Evolutionary conservation across 345 rosid genomes (phyloP).

Genomic region (Eucalyptus cloeziana): DNA sequence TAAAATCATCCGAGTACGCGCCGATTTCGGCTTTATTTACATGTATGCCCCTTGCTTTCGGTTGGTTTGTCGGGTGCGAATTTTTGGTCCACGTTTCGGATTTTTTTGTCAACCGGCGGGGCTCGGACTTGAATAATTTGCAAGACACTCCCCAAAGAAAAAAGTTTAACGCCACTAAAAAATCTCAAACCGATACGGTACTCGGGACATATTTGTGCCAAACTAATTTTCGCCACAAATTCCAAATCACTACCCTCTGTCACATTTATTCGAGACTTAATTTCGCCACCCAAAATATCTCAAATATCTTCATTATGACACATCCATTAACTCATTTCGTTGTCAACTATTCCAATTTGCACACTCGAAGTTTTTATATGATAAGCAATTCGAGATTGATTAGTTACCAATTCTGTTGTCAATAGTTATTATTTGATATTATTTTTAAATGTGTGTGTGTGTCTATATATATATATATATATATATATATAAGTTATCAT

Average conservation of each 20-base stretch:
- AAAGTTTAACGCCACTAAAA: fast-evolving
- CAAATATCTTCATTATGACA: no score
- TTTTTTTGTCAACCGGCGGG: not conserved
- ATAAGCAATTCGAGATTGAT: fast-evolving
- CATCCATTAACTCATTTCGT: fast-evolving
- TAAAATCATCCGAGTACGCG: not conserved
- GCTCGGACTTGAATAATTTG: not conserved
- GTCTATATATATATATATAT: fast-evolving
- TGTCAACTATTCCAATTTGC: fast-evolving
- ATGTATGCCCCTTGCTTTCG: slow-evolving; percentile 28
- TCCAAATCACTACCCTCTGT: fast-evolving
- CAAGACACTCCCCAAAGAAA: not conserved
- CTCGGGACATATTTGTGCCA: no score
- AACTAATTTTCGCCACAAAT: not conserved
- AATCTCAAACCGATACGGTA: fast-evolving
- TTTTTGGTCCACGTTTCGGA: not conserved
- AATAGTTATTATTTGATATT: no score
- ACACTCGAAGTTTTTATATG: fast-evolving
- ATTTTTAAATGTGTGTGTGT: fast-evolving
- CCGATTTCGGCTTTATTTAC: slow-evolving; percentile 1
- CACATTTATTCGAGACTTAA: no score
- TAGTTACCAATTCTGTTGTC: no score
- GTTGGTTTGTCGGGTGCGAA: not conserved
- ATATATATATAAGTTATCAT: fast-evolving
- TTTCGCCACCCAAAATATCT: fast-evolving